Base-by-base conservation (phyloP, 192 early-diverging fungal genomes). In the Podila epigama region DNA sequence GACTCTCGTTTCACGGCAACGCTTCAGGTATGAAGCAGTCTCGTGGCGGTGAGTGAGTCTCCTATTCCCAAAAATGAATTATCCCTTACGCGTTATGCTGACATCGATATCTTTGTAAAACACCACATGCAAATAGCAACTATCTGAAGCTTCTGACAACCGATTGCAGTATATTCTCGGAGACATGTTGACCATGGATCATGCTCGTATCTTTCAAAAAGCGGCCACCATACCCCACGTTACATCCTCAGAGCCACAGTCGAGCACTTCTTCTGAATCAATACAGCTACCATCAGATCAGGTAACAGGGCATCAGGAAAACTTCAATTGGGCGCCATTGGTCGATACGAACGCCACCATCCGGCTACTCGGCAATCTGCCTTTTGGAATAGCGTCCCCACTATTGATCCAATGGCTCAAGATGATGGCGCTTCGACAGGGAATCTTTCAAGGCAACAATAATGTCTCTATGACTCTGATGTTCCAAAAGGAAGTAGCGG, bases 401-500 rank as follows among this genome's bases (percentile, higher is more conserved):
- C 55, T 94, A 28, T 70, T 94, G 34, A 62, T 90, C 31, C 91
- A 93, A 79, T 93, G 90, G 89, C 80, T 94, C 40, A 85, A 89
- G 51, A 70, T 83, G 82, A 72, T 89, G 60, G 75, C 85, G 1
- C 48, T 63, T 9, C 62, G 52, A 31, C 60, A 88, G 42, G 93
- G 93, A 0, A 80, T 94, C 25, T 94, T 94, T 55, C 72, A 79
- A 8, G 51, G 67, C 22, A 51, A 68, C 8, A 77, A 77, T 28
- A 53, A 60, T 0, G 66, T 77, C n/a, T 83, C 84, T 25, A 93
- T 94, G 92, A 89, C 92, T 22, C 77, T 94, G 22, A 94, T 94
- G 93, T 94, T 94, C 75, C 93, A 94, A 75, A 88, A 88, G 54
- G 93, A 94, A 65, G 92, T 94, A 15, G 93, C 83, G 25, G 72